Evolutionary conservation across 805 yeast species (phyloP).

Genomic region (Dipodascus albidus): DNA sequence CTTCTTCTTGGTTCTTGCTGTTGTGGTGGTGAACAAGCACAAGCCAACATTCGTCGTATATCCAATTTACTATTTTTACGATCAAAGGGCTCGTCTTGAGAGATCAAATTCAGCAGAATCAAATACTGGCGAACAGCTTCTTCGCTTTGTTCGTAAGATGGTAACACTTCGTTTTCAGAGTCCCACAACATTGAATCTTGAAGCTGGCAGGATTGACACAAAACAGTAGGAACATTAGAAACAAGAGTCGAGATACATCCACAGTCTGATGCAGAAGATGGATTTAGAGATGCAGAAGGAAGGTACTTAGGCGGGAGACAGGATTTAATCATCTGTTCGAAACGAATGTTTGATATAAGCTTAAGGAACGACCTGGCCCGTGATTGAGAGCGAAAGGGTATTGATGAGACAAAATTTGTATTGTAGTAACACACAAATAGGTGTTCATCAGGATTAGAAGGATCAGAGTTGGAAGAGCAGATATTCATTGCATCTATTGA

Average conservation of each 20-base stretch:
- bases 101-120: neutral
- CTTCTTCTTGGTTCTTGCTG: neutral
- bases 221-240: neutral
- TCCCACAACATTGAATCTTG: slow-evolving; percentile 11
- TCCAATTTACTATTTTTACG: neutral
- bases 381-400: slow-evolving; percentile 19
- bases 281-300: neutral
- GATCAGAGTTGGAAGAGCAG: neutral
- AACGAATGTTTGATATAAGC: slow-evolving; percentile 21
- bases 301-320: slow-evolving; percentile 22
- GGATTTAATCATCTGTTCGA: slow-evolving; percentile 23
- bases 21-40: neutral
- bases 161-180: slow-evolving; percentile 14
- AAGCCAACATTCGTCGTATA: neutral
- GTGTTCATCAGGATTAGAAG: neutral
- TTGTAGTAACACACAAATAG: neutral
- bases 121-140: slow-evolving; percentile 13
- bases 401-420: neutral
- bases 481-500: slow-evolving; percentile 12
- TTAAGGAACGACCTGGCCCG: slow-evolving; percentile 19
- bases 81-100: neutral
- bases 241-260: slow-evolving; percentile 1
- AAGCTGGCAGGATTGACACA: neutral
- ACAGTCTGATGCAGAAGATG: neutral
- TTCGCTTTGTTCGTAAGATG: slow-evolving; percentile 15